A percentile compares a stretch with the other conserved stretches of the same genome.
Evolutionary conservation across 768 basidiomycete species (phyloP).

Genomic region (Lactarius vividus): DNA sequence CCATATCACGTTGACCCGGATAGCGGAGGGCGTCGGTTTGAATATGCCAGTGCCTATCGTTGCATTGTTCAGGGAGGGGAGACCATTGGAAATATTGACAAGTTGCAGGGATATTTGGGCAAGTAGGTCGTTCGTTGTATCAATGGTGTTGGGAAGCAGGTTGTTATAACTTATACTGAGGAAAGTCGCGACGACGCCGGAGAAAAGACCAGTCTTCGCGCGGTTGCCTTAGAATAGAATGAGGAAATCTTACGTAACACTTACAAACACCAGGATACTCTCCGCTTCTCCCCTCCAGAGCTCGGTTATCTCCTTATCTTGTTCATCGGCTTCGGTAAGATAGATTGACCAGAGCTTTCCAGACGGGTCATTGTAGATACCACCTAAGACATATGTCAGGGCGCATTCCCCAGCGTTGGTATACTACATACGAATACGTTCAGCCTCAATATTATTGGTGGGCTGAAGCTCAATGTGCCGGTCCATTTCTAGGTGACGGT

Average conservation of each 20-base stretch:
- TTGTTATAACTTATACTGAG: neutral
- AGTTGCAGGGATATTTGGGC: neutral
- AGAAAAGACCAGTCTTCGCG: conserved; percentile 10
- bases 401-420: too few species aligned
- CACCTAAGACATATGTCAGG: neutral
- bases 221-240: neutral
- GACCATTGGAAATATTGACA: neutral
- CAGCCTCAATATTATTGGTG: too few species aligned
- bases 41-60: too few species aligned
- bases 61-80: neutral
- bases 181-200: neutral
- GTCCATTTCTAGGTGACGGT: neutral
- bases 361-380: neutral
- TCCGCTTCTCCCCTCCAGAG: neutral
- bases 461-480: too few species aligned
- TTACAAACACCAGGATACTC: neutral
- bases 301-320: neutral
- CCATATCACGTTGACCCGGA: conserved; percentile 8
- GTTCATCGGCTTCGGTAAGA: neutral
- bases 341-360: conserved; percentile 2
- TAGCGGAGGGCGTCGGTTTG: too few species aligned
- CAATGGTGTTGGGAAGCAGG: neutral
- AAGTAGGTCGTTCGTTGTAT: neutral
- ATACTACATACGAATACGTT: too few species aligned
- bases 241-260: neutral